Base-by-base conservation (phyloP, 1,284 basidiomycete species). In the Naganishia sp. region DNA sequence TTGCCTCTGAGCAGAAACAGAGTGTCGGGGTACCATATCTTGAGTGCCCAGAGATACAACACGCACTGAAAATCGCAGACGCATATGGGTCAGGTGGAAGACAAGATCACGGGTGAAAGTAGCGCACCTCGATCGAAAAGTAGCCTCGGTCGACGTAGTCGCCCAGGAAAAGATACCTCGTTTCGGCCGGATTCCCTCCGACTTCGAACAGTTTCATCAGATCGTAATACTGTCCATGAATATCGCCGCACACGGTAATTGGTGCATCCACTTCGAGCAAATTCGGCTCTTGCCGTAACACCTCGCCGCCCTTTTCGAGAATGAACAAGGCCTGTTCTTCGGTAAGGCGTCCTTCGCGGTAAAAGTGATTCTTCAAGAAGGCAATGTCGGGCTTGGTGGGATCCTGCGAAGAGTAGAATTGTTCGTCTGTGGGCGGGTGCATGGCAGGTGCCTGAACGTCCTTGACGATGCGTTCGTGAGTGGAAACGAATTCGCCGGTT, bases 171-270 rank as follows among this genome's bases (percentile, higher is more conserved):
- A 99, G 84, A 81, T 99, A 99, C 49, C 88, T 86, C 67, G 90
- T 97, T 66, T 95, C 89, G 48, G 92, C 91, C 28, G 93, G 85
- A 73, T 88, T 88, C 11, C 95, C 95, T 49, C 95, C 95, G 57
- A 98, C 90, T 81, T 98, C 95, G 74, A 99, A 95, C 52, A 98
- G 84, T 79, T 98, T 98, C 90, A 99, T 94, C 69, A 99, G 85
- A 80, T 99, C 94, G 77, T 94, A 96, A 93, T 95, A 95, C 89
- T 95, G 92, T 10, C 95, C 95, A 78, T 99, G 95, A 63, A 98
- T 94, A 79, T 96, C 92, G 68, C 92, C 94, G 75, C 92, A 94
- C 70, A 97, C 91, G 55, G 94, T 98, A 68, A 98, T 92, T 42
- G 95, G 94, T 69, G 94, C 90, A 78, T 94, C 92, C 61, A 95